Percentiles rank a stretch among this genome's conserved stretches.
phyloP scores from a whole-genome alignment of 768 basidiomycete species.

The Mycena capillaripes region DNA sequence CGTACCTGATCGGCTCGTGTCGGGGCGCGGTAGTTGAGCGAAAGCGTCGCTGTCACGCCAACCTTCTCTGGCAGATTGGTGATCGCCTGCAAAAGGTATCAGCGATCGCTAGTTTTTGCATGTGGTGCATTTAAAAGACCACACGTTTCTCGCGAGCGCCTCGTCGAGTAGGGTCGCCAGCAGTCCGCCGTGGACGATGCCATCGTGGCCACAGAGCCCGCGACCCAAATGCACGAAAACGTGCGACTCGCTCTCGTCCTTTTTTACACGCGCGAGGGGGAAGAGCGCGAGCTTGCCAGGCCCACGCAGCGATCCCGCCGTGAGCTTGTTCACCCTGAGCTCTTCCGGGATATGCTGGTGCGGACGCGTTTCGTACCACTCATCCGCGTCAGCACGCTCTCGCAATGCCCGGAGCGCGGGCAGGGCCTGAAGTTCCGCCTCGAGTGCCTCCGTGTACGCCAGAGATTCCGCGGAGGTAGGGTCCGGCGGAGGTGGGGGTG shows the following conservation, averaged over 20 bases:
- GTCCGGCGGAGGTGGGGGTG: constrained; percentile 75
- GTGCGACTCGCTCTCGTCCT: constrained; percentile 82
- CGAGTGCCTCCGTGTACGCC: constrained; percentile 73
- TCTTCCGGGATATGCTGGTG: constrained; percentile 76
- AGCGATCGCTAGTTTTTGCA: neutral
- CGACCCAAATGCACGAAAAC: constrained; percentile 87
- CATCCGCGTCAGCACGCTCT: constrained; percentile 59
- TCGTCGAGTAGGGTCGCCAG: constrained; percentile 96
- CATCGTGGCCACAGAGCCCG: constrained; percentile 93
- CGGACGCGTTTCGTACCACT: constrained; percentile 87
- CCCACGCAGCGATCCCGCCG: constrained; percentile 88
- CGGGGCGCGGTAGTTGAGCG: constrained; percentile 14
- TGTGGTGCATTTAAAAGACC: constrained; percentile 40
- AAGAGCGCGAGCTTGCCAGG: constrained; percentile 88
- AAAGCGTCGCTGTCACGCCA: constrained; percentile 21
- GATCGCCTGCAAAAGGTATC: constrained; percentile 1
- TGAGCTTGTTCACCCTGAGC: constrained; percentile 80
- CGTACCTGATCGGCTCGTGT: constrained; percentile 22
- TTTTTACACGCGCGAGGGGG: constrained; percentile 80
- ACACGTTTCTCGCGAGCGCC: constrained; percentile 81
- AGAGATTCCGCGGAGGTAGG: constrained; percentile 70
- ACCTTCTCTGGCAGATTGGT: constrained; percentile 22
- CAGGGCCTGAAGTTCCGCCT: constrained; percentile 77
- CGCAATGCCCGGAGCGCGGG: constrained; percentile 69
- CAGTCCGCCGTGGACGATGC: constrained; percentile 94